Conservation (phyloP, 2,329 filamentous ascomycete genomes). For the Talaromyces sp. region DNA sequence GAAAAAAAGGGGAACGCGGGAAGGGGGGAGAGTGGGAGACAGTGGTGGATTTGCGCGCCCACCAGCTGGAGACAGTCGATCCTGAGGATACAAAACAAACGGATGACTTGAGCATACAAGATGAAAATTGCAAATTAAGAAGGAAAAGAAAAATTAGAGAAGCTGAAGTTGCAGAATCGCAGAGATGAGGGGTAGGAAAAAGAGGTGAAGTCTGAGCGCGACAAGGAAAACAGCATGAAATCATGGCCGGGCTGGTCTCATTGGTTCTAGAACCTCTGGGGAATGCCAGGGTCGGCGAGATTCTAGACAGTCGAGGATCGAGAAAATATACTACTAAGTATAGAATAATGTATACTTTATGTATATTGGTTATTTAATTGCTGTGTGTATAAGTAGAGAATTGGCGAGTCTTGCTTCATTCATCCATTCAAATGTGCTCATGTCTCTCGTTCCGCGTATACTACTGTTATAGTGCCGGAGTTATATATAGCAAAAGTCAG, state of each 20-base stretch:
- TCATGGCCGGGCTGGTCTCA: not conserved
- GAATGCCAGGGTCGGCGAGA: no score
- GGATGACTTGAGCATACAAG: not conserved
- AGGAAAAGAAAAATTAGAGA: constrained; percentile 8
- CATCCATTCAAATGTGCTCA: no score
- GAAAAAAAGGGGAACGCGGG: constrained; percentile 30
- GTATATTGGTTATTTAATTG: no score
- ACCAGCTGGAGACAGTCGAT: not conserved
- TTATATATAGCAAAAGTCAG: no score
- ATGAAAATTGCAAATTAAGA: not conserved
- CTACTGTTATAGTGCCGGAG: no score
- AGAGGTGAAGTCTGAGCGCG: not conserved
- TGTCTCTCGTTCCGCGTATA: no score
- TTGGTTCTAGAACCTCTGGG: not conserved
- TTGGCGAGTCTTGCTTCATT: no score
- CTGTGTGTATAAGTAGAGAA: no score
- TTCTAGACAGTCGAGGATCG: no score
- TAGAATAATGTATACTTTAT: no score
- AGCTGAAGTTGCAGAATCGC: constrained; percentile 6
- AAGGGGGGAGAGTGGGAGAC: constrained; percentile 19
- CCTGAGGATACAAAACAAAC: not conserved
- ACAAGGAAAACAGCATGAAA: not conserved
- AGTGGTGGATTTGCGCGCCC: constrained; percentile 3
- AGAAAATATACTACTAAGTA: no score
- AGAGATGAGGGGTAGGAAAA: not conserved